phyloP scores from a whole-genome alignment of 176 grass and related monocot genomes.

The Tillandsia leiboldiana region DNA sequence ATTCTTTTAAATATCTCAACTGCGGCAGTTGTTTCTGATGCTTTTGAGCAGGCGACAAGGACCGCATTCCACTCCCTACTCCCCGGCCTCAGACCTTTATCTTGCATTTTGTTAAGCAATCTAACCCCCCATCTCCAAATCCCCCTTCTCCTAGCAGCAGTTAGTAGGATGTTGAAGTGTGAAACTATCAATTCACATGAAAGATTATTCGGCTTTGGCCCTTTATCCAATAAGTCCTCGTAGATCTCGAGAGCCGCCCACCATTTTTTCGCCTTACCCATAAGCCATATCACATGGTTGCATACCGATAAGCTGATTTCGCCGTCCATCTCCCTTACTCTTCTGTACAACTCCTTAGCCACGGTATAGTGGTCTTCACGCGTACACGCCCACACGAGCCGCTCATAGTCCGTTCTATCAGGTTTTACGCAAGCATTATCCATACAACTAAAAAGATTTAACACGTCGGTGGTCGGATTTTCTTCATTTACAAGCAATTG shows the following conservation, averaged over 20 bases:
- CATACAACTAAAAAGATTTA: constrained; percentile 55
- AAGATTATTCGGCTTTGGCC: constrained; percentile 62
- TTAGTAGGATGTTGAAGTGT: constrained; percentile 67
- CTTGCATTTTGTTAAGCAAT: constrained; percentile 79
- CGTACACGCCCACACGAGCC: constrained; percentile 74
- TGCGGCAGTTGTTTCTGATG: constrained; percentile 48
- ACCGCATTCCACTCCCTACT: constrained; percentile 78
- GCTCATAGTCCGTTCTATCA: constrained; percentile 33
- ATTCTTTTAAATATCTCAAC: constrained; percentile 68
- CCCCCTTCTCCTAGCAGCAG: constrained; percentile 53
- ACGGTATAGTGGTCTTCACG: constrained; percentile 57
- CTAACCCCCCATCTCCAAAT: constrained; percentile 63
- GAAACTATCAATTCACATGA: constrained; percentile 68
- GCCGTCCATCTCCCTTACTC: constrained; percentile 36
- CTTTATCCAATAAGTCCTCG: constrained; percentile 76
- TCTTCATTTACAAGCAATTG: constrained; percentile 31
- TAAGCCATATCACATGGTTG: constrained; percentile 86
- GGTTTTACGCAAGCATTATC: constrained; percentile 38
- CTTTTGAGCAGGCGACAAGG: constrained; percentile 79
- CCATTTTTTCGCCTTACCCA: constrained; percentile 91
- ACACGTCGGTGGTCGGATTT: constrained; percentile 34
- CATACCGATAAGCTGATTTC: constrained; percentile 64
- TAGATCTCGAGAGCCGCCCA: constrained; percentile 85
- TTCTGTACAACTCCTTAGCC: constrained; percentile 65
- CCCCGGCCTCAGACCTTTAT: constrained; percentile 65